A percentile compares a stretch with the other conserved stretches of the same genome.
phyloP scores from a whole-genome alignment of 768 basidiomycete genomes.

The Pisolithus orientalis region DNA sequence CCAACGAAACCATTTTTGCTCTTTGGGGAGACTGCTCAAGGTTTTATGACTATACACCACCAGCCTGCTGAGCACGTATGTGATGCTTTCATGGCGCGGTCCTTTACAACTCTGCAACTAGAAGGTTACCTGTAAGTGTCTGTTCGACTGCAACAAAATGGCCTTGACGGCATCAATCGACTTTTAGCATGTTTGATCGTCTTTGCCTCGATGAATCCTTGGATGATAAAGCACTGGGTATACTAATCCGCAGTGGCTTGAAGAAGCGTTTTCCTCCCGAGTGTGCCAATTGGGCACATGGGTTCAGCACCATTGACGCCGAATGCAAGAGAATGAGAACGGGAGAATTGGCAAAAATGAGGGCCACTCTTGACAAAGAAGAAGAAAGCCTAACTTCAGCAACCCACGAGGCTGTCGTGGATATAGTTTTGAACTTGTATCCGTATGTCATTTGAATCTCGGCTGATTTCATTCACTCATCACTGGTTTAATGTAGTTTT shows the following conservation, averaged over 20 bases:
- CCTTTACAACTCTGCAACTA: slow-evolving; percentile 9
- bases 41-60: slow-evolving; percentile 31
- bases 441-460: slow-evolving; percentile 15
- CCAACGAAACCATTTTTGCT: slow-evolving; percentile 26
- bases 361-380: background rate
- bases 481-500: slow-evolving; percentile 4
- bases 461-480: background rate
- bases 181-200: slow-evolving; percentile 14
- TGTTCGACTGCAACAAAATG: background rate
- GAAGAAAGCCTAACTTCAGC: slow-evolving; percentile 7
- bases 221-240: slow-evolving; percentile 18
- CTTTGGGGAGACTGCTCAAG: slow-evolving; percentile 36
- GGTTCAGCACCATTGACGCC: background rate
- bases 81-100: background rate
- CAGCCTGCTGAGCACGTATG: slow-evolving; percentile 3
- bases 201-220: slow-evolving; percentile 20
- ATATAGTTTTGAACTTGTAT: slow-evolving; percentile 15
- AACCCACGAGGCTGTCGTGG: slow-evolving; percentile 21
- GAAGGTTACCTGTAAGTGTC: slow-evolving; percentile 14
- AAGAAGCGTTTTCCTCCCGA: slow-evolving; percentile 15
- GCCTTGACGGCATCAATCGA: background rate
- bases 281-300: slow-evolving; percentile 20
- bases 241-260: slow-evolving; percentile 26
- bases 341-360: background rate
- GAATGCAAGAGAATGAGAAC: background rate